phyloP scores from a whole-genome alignment of 2,329 filamentous ascomycete species.

The Cladosporium austrohemisphaericum region DNA sequence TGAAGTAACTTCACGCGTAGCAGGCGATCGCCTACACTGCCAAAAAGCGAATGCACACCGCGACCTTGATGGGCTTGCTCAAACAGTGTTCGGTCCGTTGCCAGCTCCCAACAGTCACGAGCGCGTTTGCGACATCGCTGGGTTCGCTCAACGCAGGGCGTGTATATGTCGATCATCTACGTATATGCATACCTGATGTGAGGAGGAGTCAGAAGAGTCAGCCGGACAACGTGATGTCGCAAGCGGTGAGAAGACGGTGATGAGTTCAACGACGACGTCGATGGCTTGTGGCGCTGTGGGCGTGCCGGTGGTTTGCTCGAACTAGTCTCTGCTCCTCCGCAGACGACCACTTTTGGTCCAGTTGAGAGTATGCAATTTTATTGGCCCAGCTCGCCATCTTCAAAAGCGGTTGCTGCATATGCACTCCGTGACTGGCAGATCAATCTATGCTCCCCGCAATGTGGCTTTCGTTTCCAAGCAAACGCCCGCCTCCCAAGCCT shows the following conservation, averaged over 20 bases:
- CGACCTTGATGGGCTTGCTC: slow-evolving; percentile 9
- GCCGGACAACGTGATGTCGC: background rate
- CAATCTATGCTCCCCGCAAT: slow-evolving; percentile 5
- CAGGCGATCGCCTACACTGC: slow-evolving; percentile 8
- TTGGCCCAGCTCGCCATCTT: background rate
- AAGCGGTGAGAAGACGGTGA: slow-evolving; percentile 6
- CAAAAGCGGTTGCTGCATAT: too few species aligned
- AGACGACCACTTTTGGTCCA: background rate
- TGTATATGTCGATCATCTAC: background rate
- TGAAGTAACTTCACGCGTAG: slow-evolving; percentile 12
- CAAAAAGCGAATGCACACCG: background rate
- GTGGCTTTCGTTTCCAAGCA: slow-evolving; percentile 8
- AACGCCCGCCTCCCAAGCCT: background rate
- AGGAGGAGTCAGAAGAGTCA: slow-evolving; percentile 12
- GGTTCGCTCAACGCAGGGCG: background rate
- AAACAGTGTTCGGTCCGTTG: background rate
- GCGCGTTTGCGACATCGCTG: background rate
- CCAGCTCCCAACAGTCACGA: background rate
- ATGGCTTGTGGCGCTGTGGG: background rate
- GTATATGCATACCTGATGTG: background rate
- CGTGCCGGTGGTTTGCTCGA: too few species aligned
- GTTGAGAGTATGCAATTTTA: background rate
- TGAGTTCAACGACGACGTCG: background rate
- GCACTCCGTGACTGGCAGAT: too few species aligned
- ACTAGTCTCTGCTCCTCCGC: too few species aligned